Evolutionary conservation across 192 early-diverging fungal species (phyloP), one percentile per base, ranked within the genome.

Genomic region (Tieghemiomyces parasiticus): DNA sequence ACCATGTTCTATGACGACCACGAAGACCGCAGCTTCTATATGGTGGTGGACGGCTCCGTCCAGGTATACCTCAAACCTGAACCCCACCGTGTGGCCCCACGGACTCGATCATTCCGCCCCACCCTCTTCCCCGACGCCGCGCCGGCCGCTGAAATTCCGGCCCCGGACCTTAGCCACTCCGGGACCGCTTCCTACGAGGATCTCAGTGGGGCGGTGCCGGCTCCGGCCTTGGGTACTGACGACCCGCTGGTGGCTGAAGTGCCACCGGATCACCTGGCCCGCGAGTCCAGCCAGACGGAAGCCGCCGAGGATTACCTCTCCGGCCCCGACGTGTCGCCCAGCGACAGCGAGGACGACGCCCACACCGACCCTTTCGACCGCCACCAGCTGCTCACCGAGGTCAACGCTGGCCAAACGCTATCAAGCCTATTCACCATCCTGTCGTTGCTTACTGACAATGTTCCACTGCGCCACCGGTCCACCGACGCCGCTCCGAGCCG

Each of bases 1-100:
- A 83, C 81, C 32, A 77, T 90, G 66, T 81, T 86, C 63, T 87
- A 88, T 29, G 79, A 83, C 52, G 70, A 79, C 44, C 61, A 51
- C 30, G 66, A 74, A 26, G 72, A 73, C 49, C 72, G 75, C 24
- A 88, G 82, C 46, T 99, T 99, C 63, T 95, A 89, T 67, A 86
- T 96, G 50, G 95, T 99, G 2, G 88, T 97, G 22, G 95, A 99
- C 54, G 95, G 95, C 30, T 74, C 79, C 60, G 86, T 99, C 46
- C 89, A 94, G 67, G 87, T 96, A 12, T 96, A 78, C 73, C 79
- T 95, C 31, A 82, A 85, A 58, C 71, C 67, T 22, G 66, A 76
- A 20, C 20, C 46, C 47, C 38, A 8, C 38, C 38, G 38, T 16
- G 8, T 6, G 38, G 38, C 8, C 6, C 38, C 38, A 16, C n/a